Evolutionary conservation across 2,329 filamentous ascomycete species (phyloP), one percentile per base, ranked within the genome.

Genomic region (Pezicula neosporulosa): DNA sequence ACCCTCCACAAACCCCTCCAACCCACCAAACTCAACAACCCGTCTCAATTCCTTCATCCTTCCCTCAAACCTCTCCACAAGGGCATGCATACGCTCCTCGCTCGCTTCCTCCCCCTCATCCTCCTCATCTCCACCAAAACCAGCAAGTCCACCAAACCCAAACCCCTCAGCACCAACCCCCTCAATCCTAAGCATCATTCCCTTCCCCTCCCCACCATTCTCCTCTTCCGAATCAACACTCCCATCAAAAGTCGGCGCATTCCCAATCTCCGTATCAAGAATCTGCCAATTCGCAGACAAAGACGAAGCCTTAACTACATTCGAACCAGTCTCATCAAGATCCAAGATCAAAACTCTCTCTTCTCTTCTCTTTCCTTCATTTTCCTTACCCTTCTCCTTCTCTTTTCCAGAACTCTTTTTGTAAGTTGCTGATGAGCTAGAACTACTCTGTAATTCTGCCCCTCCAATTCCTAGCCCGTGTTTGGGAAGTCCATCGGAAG

Each of bases 241-340:
- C 44, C 83, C 81, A 24, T 70, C 80, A 65, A 83, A 87, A 2
- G 81, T 86, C 1, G 86, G 86, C 15, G 86, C 85, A 9, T 75
- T 73, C 7, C 72, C 71, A 9, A 87, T 69, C 9, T 70, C 70
- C 0, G 78, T 77, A 15, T 71, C 70, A 33, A 82, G 70, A 13
- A 86, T 76, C 61, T 87, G 83, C 85, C 93, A 97, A 46, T 86
- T 81, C 0, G 85, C 73, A 8, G 83, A 87, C 12, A 97, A 72
- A 55, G 86, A 91, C 39, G 87, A 83, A 1, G 89, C 87, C 51
- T 82, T 83, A 0, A 80, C 73, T 1, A 97, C 81, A 24, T 70
- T 68, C 68, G 78, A 81, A 4, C 72, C 69, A 7, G 67, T 62
- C 13, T 71, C 68, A 13, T 70, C 68, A 16, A 86, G 68, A 60